Evolutionary conservation across 2,329 filamentous ascomycete species (phyloP), one percentile per base, ranked within the genome.

Genomic region (Microcyclosporella mali): DNA sequence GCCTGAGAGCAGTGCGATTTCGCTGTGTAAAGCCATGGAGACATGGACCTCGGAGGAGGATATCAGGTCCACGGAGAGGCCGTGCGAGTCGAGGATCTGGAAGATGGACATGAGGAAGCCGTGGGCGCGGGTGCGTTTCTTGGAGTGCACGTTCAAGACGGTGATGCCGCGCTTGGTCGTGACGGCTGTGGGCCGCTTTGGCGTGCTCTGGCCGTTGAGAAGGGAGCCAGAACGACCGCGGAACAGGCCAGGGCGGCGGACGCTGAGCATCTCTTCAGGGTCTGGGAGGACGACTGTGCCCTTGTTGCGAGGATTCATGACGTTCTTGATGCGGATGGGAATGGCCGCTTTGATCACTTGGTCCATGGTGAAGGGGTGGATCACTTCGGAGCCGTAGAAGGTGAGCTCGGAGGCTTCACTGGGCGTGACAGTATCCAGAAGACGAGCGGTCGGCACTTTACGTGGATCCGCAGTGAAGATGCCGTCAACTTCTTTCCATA

Each of bases 401-500:
- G 92, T 97, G 70, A 98, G 73, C 66, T 98, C 92, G 10, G 92
- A 90, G 2, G 92, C 92, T 67, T 98, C 92, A 8, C 88, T 84
- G 0, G 92, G 92, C 3, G 90, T 95, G 62, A 98, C 95, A 41
- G 83, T 82, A 9, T 82, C 70, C 33, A 98, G 76, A n/a, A 98
- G 74, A 35, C 84, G 77, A n/a, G 92, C 94, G 1, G 90, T 97
- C 2, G 90, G 89, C 30, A 94, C 87, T 66, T 92, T 94, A 56
- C 84, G 79, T 2, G 87, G 87, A 60, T 95, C 90, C 4, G 82
- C 81, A 1, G 81, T 85, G 67, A 95, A 92, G 61, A 97, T 94
- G 46, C 88, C 89, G 65, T 98, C 92, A 6, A 98, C 92, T 64
- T 98, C 92, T 70, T 98, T 98, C 92, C 92, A 97, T 51, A 98